A percentile compares a stretch with the other conserved stretches of the same genome.
Conservation (phyloP, 2,329 filamentous ascomycete species). For the Didymella pinodella region DNA sequence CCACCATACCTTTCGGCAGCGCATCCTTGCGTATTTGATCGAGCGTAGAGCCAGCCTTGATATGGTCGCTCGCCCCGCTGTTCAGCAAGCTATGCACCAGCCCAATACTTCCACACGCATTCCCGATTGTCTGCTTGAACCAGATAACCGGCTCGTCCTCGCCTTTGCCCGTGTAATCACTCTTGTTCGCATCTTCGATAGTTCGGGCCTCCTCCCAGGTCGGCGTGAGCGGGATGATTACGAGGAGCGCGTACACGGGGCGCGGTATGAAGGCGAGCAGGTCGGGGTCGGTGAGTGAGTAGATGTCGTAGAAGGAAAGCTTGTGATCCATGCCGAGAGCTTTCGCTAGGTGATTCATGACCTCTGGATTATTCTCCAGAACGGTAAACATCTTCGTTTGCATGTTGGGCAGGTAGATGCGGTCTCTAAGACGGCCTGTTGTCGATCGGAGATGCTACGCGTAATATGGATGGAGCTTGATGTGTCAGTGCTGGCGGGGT, state of each 20-base stretch:
- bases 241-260: constrained; percentile 62
- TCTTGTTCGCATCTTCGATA: constrained; percentile 52
- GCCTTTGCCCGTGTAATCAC: constrained; percentile 58
- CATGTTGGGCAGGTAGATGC: constrained; percentile 24
- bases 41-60: constrained; percentile 55
- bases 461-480: neutral
- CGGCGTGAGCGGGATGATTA: constrained; percentile 58
- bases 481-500: neutral
- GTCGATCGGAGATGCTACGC: neutral
- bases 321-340: constrained; percentile 57
- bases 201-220: constrained; percentile 52
- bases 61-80: constrained; percentile 53
- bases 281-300: constrained; percentile 60
- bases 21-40: constrained; percentile 56
- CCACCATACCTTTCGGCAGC: constrained; percentile 53
- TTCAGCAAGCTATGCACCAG: constrained; percentile 64
- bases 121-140: constrained; percentile 66
- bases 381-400: constrained; percentile 40
- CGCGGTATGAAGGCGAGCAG: constrained; percentile 60
- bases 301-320: constrained; percentile 63
- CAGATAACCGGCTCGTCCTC: constrained; percentile 62
- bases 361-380: constrained; percentile 63
- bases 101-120: constrained; percentile 67
- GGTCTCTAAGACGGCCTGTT: neutral
- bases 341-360: constrained; percentile 60